These are phyloP conservation scores for Aspergillus pseudonomiae DNA, from an alignment of 2,329 filamentous ascomycete species.

Conservation along the genomic window DNA sequence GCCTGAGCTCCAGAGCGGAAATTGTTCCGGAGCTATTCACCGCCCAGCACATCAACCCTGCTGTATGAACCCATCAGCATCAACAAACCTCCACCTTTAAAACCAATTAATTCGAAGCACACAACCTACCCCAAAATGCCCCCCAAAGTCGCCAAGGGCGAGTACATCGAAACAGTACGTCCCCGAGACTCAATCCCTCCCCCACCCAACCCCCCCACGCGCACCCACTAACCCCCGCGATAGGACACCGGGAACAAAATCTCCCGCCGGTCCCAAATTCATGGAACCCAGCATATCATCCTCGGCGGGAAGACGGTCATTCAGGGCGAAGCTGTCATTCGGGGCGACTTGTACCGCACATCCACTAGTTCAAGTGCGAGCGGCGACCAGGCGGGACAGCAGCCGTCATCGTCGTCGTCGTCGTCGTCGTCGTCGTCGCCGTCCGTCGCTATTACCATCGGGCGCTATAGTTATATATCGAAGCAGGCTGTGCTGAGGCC, in stretches of 20 bases:
- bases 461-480: slow-evolving; percentile 87
- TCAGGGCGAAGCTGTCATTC: slow-evolving; percentile 90
- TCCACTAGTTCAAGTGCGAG: slow-evolving; percentile 33
- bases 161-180: slow-evolving; percentile 93
- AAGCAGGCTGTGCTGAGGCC: slow-evolving; percentile 78
- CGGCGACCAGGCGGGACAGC: not conserved
- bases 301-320: slow-evolving; percentile 95
- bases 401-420: slow-evolving; percentile 34
- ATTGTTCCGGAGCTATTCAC: not conserved
- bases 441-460: slow-evolving; percentile 73
- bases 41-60: not conserved
- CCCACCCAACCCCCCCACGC: slow-evolving; percentile 9
- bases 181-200: not conserved
- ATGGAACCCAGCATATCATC: slow-evolving; percentile 97
- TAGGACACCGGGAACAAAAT: slow-evolving; percentile 99
- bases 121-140: slow-evolving; percentile 58
- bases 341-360: slow-evolving; percentile 77
- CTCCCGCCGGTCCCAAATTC: slow-evolving; percentile 84
- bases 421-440: slow-evolving; percentile 31
- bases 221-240: slow-evolving; percentile 6
- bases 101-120: not conserved
- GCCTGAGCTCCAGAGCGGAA: not conserved
- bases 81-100: not conserved
- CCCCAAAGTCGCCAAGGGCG: slow-evolving; percentile 76
- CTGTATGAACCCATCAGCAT: too few species aligned